Base-by-base conservation (phyloP, 257 asterid genomes). In the Solanum chilense region DNA sequence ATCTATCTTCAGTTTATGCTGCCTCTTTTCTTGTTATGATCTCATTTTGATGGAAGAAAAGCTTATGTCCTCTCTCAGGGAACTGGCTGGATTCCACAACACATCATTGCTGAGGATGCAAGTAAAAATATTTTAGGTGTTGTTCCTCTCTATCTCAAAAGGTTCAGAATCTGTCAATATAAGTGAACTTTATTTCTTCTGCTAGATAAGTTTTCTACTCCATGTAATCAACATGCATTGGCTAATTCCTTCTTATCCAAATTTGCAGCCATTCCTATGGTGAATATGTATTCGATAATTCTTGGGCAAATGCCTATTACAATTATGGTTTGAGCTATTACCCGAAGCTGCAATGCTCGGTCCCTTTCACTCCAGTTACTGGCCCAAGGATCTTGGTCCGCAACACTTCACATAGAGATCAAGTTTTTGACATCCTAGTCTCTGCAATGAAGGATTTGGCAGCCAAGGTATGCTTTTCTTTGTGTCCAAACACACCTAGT, bases 271-370 rank as follows among this genome's bases (percentile, higher is more conserved):
- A 97, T 91, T 97, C 99, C 66, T 97, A 94, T 87, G 99, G 99
- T 89, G 99, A 97, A 92, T 97, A 94, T 89, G 99, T 97, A 89
- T 95, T 97, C 88, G 99, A 97, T 90, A 97, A 94, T 91, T 97
- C 99, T 88, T 97, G 99, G 98, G 99, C 99, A 60, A 98, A 95
- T 88, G 98, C 99, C 90, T 97, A 95, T 81, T 92, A 94, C 91
- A 91, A 92, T 89, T 94, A 90, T 86, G 98, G 99, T 70, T 85
- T 93, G 88, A 95, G 96, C 92, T 97, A 95, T 91, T 97, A 95
- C 89, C 99, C 99, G n/a, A 97, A 97, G 87, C 87, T 95, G 86
- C 99, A 95, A 85, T 91, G 95, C 87, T 94, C 96, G 66, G 98
- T 97, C 85, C 99, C 99, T 83, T 95, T 97, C 89, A 95, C 99